These are phyloP conservation scores for Bipolaris bicolor DNA, from an alignment of 2,329 filamentous ascomycete genomes.

Conservation along the genomic window DNA sequence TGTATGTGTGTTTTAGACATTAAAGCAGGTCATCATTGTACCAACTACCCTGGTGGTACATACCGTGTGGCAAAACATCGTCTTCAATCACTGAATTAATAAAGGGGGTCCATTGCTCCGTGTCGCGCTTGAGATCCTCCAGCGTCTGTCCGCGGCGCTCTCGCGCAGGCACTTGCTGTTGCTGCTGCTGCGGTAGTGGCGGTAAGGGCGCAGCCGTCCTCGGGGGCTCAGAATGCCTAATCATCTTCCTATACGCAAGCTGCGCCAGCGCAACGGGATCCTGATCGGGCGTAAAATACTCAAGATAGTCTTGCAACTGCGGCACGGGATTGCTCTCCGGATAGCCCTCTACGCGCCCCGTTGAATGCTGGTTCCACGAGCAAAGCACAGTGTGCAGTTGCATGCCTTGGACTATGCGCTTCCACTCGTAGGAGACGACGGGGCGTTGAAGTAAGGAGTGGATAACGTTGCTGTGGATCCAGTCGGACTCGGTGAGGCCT, in stretches of 20 bases:
- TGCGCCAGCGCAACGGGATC: slow-evolving; percentile 27
- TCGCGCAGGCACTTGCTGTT: slow-evolving; percentile 17
- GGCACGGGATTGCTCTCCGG: slow-evolving; percentile 27
- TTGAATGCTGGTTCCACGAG: slow-evolving; percentile 33
- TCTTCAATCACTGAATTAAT: background rate
- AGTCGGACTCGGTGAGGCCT: slow-evolving; percentile 63
- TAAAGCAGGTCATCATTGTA: background rate
- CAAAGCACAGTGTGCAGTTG: slow-evolving; percentile 19
- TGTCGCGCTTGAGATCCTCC: background rate
- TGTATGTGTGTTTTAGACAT: too few species aligned
- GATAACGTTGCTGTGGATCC: slow-evolving; percentile 70
- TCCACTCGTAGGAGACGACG: slow-evolving; percentile 64
- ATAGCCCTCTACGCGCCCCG: slow-evolving; percentile 40
- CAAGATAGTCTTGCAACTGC: slow-evolving; percentile 39
- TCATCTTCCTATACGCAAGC: slow-evolving; percentile 29
- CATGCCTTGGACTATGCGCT: slow-evolving; percentile 23
- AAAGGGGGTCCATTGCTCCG: slow-evolving; percentile 1
- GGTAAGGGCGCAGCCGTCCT: slow-evolving; percentile 8
- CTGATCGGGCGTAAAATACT: slow-evolving; percentile 30
- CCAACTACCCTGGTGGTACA: background rate
- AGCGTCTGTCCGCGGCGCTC: slow-evolving; percentile 4
- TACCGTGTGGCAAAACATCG: background rate
- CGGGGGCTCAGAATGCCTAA: slow-evolving; percentile 16
- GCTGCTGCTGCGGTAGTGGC: background rate
- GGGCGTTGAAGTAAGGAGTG: slow-evolving; percentile 70